A percentile compares a stretch with the other conserved stretches of the same genome.
phyloP scores from a whole-genome alignment of 2,329 filamentous ascomycete species.

The Phialophora verrucosa region DNA sequence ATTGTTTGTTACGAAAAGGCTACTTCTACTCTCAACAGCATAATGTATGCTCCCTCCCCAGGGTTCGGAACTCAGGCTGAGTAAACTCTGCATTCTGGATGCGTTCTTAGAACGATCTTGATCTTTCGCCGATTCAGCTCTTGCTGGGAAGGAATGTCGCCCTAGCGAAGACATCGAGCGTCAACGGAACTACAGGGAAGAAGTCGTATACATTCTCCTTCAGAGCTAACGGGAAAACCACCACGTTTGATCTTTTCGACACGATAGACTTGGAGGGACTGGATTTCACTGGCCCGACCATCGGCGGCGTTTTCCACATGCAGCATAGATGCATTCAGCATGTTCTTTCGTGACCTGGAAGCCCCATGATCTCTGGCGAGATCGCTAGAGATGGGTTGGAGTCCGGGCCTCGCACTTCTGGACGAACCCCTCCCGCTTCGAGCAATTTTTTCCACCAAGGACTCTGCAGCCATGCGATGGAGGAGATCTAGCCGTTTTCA shows the following conservation, averaged over 20 bases:
- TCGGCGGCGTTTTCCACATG: constrained; percentile 41
- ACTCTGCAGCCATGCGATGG: neutral
- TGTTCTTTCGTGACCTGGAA: constrained; percentile 1
- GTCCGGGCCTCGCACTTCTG: neutral
- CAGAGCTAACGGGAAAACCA: constrained; percentile 11
- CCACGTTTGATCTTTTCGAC: constrained; percentile 35
- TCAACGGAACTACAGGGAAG: too few species aligned
- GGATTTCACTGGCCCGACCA: constrained; percentile 46
- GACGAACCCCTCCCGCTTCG: neutral
- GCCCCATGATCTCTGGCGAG: neutral
- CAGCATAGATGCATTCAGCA: neutral
- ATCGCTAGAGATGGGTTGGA: neutral
- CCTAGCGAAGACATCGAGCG: too few species aligned
- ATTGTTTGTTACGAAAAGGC: too few species aligned
- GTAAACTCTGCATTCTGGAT: neutral
- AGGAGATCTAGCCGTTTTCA: neutral
- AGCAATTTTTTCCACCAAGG: too few species aligned
- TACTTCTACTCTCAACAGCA: too few species aligned
- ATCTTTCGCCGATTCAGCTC: neutral
- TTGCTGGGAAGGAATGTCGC: too few species aligned
- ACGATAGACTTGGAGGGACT: constrained; percentile 43
- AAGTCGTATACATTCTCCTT: neutral
- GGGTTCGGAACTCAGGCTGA: neutral
- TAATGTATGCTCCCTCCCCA: neutral
- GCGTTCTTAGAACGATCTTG: neutral